Percentiles rank a stretch among this genome's conserved stretches.
Conservation (phyloP, 2,329 filamentous ascomycete genomes). For the Hypoxylon sp. region DNA sequence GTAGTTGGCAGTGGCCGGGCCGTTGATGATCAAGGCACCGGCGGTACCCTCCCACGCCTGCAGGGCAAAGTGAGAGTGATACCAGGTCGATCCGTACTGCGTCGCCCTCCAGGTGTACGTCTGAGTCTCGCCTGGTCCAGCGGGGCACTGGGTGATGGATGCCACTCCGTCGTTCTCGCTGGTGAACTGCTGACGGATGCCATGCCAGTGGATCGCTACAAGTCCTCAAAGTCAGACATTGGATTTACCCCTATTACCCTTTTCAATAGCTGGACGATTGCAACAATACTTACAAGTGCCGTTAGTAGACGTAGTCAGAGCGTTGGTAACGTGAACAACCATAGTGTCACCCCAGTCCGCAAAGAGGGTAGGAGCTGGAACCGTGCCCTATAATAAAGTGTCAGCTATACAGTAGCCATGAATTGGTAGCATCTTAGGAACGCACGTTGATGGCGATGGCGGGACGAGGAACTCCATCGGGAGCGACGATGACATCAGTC, state of each 20-base stretch:
- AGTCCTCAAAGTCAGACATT: conserved; percentile 10
- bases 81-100: conserved; percentile 64
- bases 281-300: conserved; percentile 55
- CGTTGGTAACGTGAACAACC: conserved; percentile 63
- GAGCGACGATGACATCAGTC: conserved; percentile 45
- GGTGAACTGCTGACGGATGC: conserved; percentile 63
- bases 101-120: conserved; percentile 67
- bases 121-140: conserved; percentile 58
- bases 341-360: conserved; percentile 61
- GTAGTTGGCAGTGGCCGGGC: conserved; percentile 65
- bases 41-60: conserved; percentile 63
- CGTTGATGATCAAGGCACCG: conserved; percentile 68
- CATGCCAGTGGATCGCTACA: conserved; percentile 66
- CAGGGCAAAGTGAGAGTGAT: conserved; percentile 65
- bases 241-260: too few relatives aligned
- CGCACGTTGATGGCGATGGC: conserved; percentile 51
- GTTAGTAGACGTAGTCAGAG: conserved; percentile 56
- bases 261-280: neutral
- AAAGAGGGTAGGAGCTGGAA: conserved; percentile 46
- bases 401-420: conserved; percentile 5
- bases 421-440: neutral
- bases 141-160: conserved; percentile 58
- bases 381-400: conserved; percentile 28
- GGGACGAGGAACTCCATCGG: conserved; percentile 50
- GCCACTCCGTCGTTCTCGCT: conserved; percentile 65